Evolutionary conservation across 1,284 basidiomycete species (phyloP), one percentile per base, ranked within the genome.

Genomic region (Irpex rosettiformis): DNA sequence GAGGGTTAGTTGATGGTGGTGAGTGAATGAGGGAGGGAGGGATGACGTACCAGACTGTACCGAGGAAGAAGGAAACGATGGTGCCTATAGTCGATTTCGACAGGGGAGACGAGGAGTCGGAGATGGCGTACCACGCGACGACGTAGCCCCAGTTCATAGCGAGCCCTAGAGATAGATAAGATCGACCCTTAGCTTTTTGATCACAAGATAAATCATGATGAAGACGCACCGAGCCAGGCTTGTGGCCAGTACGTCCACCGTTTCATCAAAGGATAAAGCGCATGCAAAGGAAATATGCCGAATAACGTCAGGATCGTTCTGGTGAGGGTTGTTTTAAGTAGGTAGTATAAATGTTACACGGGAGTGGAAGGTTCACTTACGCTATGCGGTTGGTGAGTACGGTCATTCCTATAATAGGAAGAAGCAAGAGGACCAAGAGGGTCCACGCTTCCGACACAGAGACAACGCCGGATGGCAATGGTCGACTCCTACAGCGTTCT

Each of bases 221-320:
- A 28, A n/a, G 25, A 58, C 48, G n/a, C 7, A 59, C 60, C 60
- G 3, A 61, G 60, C 60, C 60, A 61, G 3, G 60, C 60, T 48
- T 91, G 89, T 10, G 89, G 89, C 81, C 88, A 90, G 69, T 88
- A 84, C 0, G 89, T 79, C 57, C 73, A 75, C 0, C 84, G 74
- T 71, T 87, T 87, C 79, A 85, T 83, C 33, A 84, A 70, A 2
- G 85, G 85, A 67, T 87, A 87, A 3, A 81, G 63, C 3, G 75
- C 73, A 40, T 79, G 77, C 18, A 82, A 65, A 11, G 73, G 70
- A 27, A 84, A 73, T 16, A 83, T 74, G 4, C 72, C 67, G n/a
- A 76, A 66, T 24, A 78, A 72, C n/a, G 79, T 79, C 3, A 77
- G 66, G 4, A 72, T 55, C 52, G 76, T 75, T 62, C 79, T 78